Conservation (phyloP, 2,329 filamentous ascomycete genomes). For the Trichoderma harzianum region DNA sequence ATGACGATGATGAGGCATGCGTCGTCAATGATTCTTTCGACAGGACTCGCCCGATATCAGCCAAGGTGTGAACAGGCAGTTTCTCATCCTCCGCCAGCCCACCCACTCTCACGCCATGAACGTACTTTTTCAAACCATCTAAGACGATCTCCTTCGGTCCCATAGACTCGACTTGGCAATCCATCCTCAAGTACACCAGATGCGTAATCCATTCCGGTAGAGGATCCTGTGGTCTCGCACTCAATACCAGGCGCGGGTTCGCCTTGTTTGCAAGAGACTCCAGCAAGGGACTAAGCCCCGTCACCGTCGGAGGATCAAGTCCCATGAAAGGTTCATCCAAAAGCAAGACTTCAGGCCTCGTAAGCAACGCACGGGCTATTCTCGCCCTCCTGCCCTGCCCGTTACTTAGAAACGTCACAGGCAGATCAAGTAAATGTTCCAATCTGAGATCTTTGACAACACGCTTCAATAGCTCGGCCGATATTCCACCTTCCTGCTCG, state of each 20-base stretch:
- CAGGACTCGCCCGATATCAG: conserved; percentile 49
- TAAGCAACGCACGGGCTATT: conserved; percentile 82
- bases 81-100: conserved; percentile 43
- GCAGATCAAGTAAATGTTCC: conserved; percentile 67
- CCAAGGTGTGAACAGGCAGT: conserved; percentile 46
- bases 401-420: conserved; percentile 87
- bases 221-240: conserved; percentile 78
- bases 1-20: neutral
- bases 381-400: conserved; percentile 84
- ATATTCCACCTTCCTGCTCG: conserved; percentile 48
- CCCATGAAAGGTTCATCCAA: conserved; percentile 97
- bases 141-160: conserved; percentile 65
- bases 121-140: conserved; percentile 47
- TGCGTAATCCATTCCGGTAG: conserved; percentile 91
- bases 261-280: conserved; percentile 62
- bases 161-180: conserved; percentile 62
- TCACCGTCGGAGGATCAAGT: conserved; percentile 78
- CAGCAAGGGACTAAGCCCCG: conserved; percentile 68
- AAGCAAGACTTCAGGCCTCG: conserved; percentile 73
- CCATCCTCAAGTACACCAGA: conserved; percentile 66
- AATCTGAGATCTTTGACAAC: conserved; percentile 71
- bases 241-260: conserved; percentile 70
- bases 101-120: conserved; percentile 45
- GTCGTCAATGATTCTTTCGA: conserved; percentile 22
- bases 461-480: conserved; percentile 51